Conservation (phyloP, 2,329 filamentous ascomycete species). For the Trichoderma cornu-damae region DNA sequence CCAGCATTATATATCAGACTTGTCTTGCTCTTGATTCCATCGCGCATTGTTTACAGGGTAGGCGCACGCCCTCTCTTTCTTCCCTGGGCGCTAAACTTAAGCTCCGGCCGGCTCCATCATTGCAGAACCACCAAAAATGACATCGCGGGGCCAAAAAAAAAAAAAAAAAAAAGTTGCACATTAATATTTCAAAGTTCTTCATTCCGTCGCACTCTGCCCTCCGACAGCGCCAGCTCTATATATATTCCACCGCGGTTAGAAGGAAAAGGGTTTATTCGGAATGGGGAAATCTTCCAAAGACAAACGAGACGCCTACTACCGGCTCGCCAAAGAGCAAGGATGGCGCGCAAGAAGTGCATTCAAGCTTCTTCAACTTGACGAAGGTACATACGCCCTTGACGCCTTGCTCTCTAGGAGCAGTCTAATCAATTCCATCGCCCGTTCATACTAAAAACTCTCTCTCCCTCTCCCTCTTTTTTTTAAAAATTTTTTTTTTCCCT, state of each 20-base stretch:
- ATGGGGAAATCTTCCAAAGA: conserved; percentile 99
- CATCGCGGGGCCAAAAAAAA: conserved; percentile 17
- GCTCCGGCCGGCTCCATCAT: too few relatives aligned
- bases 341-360: conserved; percentile 96
- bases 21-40: too few relatives aligned
- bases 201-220: too few relatives aligned
- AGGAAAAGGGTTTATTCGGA: conserved; percentile 17
- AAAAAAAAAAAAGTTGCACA: conserved; percentile 16
- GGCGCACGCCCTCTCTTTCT: too few relatives aligned
- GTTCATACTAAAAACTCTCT: not conserved
- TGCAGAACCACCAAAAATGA: conserved; percentile 10
- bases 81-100: too few relatives aligned
- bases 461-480: too few relatives aligned
- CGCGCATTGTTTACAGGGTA: too few relatives aligned
- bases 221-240: not conserved
- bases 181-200: not conserved
- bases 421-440: not conserved
- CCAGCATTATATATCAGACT: too few relatives aligned
- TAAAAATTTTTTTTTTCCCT: not conserved
- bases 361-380: conserved; percentile 93
- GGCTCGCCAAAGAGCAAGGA: conserved; percentile 96
- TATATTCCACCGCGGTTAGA: not conserved
- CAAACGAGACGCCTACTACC: conserved; percentile 96
- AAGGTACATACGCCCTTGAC: conserved; percentile 41
- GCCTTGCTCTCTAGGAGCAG: not conserved